A percentile compares a stretch with the other conserved stretches of the same genome.
These are phyloP conservation scores for Pyrenochaeta sp. DNA, from an alignment of 2,329 filamentous ascomycete species.

Conservation along the genomic window DNA sequence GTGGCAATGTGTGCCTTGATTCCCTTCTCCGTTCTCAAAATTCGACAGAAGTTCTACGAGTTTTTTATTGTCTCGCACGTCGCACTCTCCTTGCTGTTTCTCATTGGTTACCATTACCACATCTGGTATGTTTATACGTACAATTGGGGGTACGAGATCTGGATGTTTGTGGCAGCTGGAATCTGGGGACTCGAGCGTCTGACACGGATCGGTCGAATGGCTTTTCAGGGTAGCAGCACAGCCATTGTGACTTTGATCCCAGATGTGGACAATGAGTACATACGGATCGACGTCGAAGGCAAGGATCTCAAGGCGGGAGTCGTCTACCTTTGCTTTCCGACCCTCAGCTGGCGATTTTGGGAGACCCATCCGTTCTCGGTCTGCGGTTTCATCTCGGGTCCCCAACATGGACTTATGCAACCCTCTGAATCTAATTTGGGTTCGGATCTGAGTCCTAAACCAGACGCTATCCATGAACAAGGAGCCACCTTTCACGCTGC, in stretches of 20 bases:
- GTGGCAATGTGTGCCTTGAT: constrained; percentile 35
- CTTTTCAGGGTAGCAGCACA: background rate
- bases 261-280: constrained; percentile 25
- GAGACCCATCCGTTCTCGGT: constrained; percentile 63
- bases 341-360: constrained; percentile 53
- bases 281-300: constrained; percentile 53
- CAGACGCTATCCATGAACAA: constrained; percentile 43
- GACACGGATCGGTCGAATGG: constrained; percentile 31
- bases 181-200: constrained; percentile 59
- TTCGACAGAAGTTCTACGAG: constrained; percentile 41
- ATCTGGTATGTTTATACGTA: constrained; percentile 45
- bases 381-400: background rate
- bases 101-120: constrained; percentile 46
- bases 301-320: constrained; percentile 49
- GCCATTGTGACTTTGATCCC: constrained; percentile 33
- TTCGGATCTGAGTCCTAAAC: background rate
- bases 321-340: constrained; percentile 62
- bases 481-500: constrained; percentile 28
- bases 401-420: background rate
- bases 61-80: constrained; percentile 44
- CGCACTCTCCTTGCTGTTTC: constrained; percentile 28
- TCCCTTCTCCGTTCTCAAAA: constrained; percentile 29
- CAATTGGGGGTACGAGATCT: constrained; percentile 52
- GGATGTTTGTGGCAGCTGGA: constrained; percentile 54
- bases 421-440: background rate